Evolutionary conservation across 169 alveolate species (phyloP).

Genomic region (Blepharisma undulans): DNA sequence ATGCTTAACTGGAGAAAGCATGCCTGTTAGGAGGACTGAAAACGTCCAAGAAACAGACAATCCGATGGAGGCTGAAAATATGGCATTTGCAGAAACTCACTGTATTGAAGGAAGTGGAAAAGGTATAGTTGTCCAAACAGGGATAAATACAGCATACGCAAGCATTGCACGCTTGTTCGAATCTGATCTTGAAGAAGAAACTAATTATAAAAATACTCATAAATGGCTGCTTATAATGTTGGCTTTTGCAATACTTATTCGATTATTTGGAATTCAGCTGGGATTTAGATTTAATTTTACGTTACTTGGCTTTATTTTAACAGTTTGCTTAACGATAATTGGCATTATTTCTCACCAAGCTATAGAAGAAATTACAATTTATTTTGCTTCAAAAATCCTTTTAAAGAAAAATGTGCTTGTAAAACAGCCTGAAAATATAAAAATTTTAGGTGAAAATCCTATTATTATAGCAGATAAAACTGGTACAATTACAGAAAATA

Average conservation of each 20-base stretch:
- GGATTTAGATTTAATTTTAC: constrained; percentile 71
- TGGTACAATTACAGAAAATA: constrained; percentile 85
- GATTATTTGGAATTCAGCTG: constrained; percentile 73
- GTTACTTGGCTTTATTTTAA: constrained; percentile 71
- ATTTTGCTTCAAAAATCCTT: constrained; percentile 83
- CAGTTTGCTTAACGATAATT: constrained; percentile 81
- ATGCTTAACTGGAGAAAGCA: constrained; percentile 83
- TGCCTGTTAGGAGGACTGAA: constrained; percentile 53
- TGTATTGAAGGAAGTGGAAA: constrained; percentile 56
- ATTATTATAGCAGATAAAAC: constrained; percentile 88
- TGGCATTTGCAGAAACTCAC: constrained; percentile 75
- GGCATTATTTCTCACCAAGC: constrained; percentile 86
- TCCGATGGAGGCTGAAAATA: constrained; percentile 63
- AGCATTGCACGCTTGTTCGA: constrained; percentile 79
- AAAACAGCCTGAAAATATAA: constrained; percentile 84
- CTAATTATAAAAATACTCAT: constrained; percentile 77
- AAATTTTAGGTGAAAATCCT: constrained; percentile 85
- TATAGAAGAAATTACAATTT: constrained; percentile 76
- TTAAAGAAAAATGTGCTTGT: constrained; percentile 77
- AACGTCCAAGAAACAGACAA: constrained; percentile 36
- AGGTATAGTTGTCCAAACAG: constrained; percentile 83
- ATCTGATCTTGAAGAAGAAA: constrained; percentile 75
- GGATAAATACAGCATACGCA: constrained; percentile 84
- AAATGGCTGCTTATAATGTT: constrained; percentile 79
- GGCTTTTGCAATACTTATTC: constrained; percentile 73